These are phyloP conservation scores for Thymus mandschuricus DNA, from an alignment of 257 asterid genomes.

Conservation along the genomic window DNA sequence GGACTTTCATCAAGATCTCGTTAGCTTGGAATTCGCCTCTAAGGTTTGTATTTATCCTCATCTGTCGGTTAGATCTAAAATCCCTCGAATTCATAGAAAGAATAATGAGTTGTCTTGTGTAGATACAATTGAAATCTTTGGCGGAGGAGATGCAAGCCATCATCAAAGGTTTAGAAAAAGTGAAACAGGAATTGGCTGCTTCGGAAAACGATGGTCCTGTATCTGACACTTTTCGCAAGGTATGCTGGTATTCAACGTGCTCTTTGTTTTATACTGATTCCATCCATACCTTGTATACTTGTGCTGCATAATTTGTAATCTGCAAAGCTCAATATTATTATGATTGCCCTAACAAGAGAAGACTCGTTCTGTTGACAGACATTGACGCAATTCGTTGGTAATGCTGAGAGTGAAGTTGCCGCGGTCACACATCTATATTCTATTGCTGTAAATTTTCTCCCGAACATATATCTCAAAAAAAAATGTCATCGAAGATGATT, in stretches of 20 bases:
- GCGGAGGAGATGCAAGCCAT: constrained; percentile 99
- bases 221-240: constrained; percentile 89
- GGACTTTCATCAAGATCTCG: constrained; percentile 72
- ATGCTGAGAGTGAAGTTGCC: constrained; percentile 82
- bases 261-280: constrained; percentile 29
- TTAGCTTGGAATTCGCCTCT: constrained; percentile 89
- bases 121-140: constrained; percentile 96
- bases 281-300: background rate
- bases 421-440: constrained; percentile 80
- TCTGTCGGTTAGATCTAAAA: constrained; percentile 21
- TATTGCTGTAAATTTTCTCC: constrained; percentile 57
- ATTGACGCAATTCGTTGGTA: constrained; percentile 67
- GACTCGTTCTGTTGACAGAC: constrained; percentile 58
- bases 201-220: constrained; percentile 97
- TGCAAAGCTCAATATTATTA: background rate
- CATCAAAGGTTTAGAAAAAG: constrained; percentile 91
- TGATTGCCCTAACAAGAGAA: constrained; percentile 28
- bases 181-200: constrained; percentile 83
- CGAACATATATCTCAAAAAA: constrained; percentile 6
- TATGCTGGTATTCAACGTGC: constrained; percentile 34
- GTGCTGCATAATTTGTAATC: background rate
- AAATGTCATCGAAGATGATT: background rate
- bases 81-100: constrained; percentile 20
- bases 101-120: constrained; percentile 32
- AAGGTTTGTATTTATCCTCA: constrained; percentile 57